These are phyloP conservation scores for Oehlia diaphana DNA, from an alignment of 192 early-diverging fungal genomes.

Conservation along the genomic window DNA sequence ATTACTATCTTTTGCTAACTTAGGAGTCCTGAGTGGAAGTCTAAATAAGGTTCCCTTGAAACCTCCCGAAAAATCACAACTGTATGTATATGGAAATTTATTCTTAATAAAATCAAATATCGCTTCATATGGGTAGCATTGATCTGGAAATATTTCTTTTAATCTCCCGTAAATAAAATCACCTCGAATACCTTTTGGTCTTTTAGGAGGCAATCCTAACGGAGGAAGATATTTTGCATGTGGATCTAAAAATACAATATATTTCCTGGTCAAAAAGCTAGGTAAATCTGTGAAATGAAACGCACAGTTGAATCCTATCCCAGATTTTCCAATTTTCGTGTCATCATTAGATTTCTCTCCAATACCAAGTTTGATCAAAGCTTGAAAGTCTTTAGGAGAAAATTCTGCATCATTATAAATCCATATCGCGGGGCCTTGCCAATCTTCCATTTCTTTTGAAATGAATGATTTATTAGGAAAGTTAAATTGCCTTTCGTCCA, in stretches of 20 bases:
- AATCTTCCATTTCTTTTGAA: conserved; percentile 14
- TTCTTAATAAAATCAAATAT: too few relatives aligned
- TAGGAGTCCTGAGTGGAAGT: neutral
- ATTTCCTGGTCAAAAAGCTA: neutral
- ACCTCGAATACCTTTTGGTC: neutral
- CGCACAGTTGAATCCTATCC: neutral
- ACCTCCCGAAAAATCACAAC: neutral
- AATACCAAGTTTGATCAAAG: conserved; percentile 19
- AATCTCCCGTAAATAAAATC: neutral
- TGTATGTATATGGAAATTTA: too few relatives aligned
- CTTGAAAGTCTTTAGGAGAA: too few relatives aligned
- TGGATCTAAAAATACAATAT: neutral
- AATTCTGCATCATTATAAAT: conserved; percentile 34
- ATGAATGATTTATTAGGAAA: neutral
- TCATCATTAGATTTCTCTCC: neutral
- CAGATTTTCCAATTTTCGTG: neutral
- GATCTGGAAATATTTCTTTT: neutral
- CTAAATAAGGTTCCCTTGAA: neutral
- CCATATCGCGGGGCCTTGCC: conserved; percentile 34
- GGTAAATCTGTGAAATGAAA: neutral
- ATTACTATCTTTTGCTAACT: neutral
- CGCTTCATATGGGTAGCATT: neutral
- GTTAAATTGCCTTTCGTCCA: conserved; percentile 6
- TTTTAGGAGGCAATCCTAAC: neutral
- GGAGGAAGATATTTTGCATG: neutral